Percentiles rank a stretch among this genome's conserved stretches.
These are phyloP conservation scores for Debaryomyces subglobosus DNA, from an alignment of 1,139 yeast species.

Conservation along the genomic window DNA sequence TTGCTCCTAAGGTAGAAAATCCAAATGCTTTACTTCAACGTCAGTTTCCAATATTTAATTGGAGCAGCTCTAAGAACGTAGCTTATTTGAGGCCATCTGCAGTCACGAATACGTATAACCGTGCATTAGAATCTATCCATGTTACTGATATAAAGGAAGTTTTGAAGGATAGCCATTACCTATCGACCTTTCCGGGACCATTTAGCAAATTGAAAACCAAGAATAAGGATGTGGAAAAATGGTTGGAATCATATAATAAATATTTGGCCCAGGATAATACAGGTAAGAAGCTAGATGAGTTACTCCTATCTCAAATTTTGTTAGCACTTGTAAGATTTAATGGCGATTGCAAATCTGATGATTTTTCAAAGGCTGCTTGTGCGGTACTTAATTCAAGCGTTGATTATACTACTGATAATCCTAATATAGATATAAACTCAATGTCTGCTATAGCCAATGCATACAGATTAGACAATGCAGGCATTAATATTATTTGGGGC, in stretches of 20 bases:
- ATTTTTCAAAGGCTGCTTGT: constrained; percentile 31
- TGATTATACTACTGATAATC: constrained; percentile 24
- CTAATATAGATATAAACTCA: constrained; percentile 16
- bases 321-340: constrained; percentile 29
- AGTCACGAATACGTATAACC: constrained; percentile 15
- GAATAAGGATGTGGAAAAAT: constrained; percentile 65
- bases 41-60: constrained; percentile 79
- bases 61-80: constrained; percentile 53
- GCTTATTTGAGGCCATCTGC: constrained; percentile 33
- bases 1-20: constrained; percentile 31
- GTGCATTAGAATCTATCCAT: constrained; percentile 17
- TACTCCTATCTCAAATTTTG: constrained; percentile 35
- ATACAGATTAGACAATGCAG: constrained; percentile 39
- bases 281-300: constrained; percentile 23
- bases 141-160: constrained; percentile 22
- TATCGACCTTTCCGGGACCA: constrained; percentile 62
- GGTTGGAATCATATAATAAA: constrained; percentile 45
- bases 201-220: constrained; percentile 56
- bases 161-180: constrained; percentile 23
- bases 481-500: constrained; percentile 36
- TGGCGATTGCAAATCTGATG: constrained; percentile 33
- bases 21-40: constrained; percentile 46
- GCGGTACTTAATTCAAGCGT: constrained; percentile 38
- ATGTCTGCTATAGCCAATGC: constrained; percentile 33
- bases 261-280: constrained; percentile 10